A percentile compares a stretch with the other conserved stretches of the same genome.
Conservation (phyloP, 495 filamentous ascomycete genomes). For the Penicilliopsis zonata region DNA sequence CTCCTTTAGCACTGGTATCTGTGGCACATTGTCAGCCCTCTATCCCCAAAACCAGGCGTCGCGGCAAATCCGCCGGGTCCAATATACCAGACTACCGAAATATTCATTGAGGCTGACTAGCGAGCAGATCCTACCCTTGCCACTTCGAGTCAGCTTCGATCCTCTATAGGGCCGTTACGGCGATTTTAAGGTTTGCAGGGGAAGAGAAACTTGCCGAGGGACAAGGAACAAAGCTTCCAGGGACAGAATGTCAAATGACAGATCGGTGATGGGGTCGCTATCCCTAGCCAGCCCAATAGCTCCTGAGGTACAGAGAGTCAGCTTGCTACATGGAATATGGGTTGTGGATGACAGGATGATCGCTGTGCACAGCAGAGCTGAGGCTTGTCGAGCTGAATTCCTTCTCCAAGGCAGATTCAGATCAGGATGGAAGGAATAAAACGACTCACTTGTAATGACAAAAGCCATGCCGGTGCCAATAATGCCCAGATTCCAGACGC, state of each 20-base stretch:
- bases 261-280: conserved; percentile 52
- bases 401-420: conserved; percentile 8
- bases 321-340: background rate
- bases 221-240: conserved; percentile 86
- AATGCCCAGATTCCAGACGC: conserved; percentile 76
- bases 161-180: conserved; percentile 1
- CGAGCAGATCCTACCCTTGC: conserved; percentile 59
- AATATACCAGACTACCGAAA: conserved; percentile 63
- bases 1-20: conserved; percentile 79
- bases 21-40: conserved; percentile 14
- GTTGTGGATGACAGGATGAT: too few relatives aligned
- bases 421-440: conserved; percentile 1
- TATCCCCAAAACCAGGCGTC: conserved; percentile 3
- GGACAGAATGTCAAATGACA: conserved; percentile 77
- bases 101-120: conserved; percentile 82
- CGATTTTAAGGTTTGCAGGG: background rate
- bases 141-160: conserved; percentile 7
- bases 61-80: conserved; percentile 4
- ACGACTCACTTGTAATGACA: conserved; percentile 53
- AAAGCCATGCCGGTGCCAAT: conserved; percentile 71
- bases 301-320: conserved; percentile 29
- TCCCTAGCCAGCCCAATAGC: conserved; percentile 57
- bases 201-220: conserved; percentile 40
- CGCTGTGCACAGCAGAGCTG: too few relatives aligned
- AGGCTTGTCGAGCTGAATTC: too few relatives aligned